Base-by-base conservation (phyloP, 1,284 basidiomycete genomes). In the Inonotus obliquus region DNA sequence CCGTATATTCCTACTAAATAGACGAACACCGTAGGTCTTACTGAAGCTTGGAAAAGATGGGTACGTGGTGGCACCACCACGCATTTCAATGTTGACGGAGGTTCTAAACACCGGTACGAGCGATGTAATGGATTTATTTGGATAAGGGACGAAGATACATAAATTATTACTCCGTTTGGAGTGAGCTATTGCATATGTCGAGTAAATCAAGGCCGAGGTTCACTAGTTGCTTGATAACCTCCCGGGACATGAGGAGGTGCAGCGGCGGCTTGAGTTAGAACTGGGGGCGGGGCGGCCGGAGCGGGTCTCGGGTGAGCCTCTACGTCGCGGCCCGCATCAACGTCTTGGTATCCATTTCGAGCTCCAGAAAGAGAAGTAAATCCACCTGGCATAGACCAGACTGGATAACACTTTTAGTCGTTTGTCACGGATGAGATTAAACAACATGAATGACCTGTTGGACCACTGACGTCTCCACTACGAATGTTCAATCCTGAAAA, bases 341-440 rank as follows among this genome's bases (percentile, higher is more conserved):
- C 81, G 45, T 79, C 81, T 69, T 92, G 87, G 71, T 92, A 92
- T 2, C 88, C 88, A 57, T 84, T 83, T 47, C 84, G 76, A 35
- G 77, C 77, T 25, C 71, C 69, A 21, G 65, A 65, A 48, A 74
- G 68, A 10, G 81, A 80, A 6, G 74, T 72, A 71, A 91, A 89
- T 0, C 89, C 89, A 19, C 90, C 90, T 2, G 90, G 91, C 90
- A 92, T 92, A 21, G 89, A 84, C 90, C 90, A 92, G 17, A 92
- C 90, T 92, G 37, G 25, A 55, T 29, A 38, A 53, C 5, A 19
- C 35, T 32, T 52, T 7, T 29, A 35, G 35, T 19, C 29, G 39
- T 29, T 44, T n/a, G 52, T 5, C 29, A 29, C 21, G n/a, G 19
- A n/a, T 13, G 45, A 65, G 49, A 64, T 63, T 38, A 47, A 60